These are phyloP conservation scores for Arachis monticola DNA, from an alignment of 331 rosid species.

Conservation along the genomic window DNA sequence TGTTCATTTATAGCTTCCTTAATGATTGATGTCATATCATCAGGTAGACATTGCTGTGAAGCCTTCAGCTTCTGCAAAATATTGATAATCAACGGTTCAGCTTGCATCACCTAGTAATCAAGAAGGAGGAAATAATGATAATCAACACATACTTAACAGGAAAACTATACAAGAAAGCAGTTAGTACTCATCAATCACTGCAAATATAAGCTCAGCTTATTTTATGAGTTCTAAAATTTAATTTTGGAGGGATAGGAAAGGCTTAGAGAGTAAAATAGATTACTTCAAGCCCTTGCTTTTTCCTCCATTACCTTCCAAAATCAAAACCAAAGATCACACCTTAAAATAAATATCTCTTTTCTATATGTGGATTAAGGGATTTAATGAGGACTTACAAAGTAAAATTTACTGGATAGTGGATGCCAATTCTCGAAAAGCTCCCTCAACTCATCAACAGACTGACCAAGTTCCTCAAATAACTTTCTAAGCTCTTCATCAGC, in stretches of 20 bases:
- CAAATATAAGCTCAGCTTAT: conserved; percentile 15
- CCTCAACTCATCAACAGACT: conserved; percentile 60
- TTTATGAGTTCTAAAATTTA: background rate
- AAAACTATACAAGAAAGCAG: background rate
- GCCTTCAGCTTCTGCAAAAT: conserved; percentile 57
- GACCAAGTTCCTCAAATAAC: conserved; percentile 62
- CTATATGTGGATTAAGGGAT: conserved; percentile 8
- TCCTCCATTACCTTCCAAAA: too few species aligned
- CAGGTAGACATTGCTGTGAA: conserved; percentile 53
- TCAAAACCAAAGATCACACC: conserved; percentile 1
- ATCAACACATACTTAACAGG: conserved; percentile 1
- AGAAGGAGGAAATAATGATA: conserved; percentile 40
- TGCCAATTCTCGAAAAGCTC: conserved; percentile 70
- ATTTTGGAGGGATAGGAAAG: too few species aligned
- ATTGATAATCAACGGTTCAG: conserved; percentile 56
- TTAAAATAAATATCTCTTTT: background rate
- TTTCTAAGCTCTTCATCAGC: conserved; percentile 55
- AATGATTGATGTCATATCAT: conserved; percentile 52
- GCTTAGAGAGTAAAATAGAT: too few species aligned
- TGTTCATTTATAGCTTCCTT: conserved; percentile 62
- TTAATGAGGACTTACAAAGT: conserved; percentile 61
- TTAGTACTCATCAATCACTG: background rate
- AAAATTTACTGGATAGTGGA: conserved; percentile 72
- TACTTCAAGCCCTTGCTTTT: too few species aligned
- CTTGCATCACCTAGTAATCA: conserved; percentile 66